Evolutionary conservation across 2,329 filamentous ascomycete species (phyloP).

Genomic region (Neonectria neomacrospora): DNA sequence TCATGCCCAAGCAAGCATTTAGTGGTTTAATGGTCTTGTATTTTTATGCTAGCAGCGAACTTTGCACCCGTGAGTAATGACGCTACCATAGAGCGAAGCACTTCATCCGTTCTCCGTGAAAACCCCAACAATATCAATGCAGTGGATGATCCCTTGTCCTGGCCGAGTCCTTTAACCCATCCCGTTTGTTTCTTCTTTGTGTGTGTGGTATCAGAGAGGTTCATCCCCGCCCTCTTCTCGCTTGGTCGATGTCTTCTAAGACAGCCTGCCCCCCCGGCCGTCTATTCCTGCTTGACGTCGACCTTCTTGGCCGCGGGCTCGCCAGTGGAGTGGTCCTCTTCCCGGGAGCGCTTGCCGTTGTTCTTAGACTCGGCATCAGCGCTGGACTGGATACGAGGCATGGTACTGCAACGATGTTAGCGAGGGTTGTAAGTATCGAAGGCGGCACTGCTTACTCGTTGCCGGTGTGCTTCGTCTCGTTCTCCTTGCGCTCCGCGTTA

Average conservation of each 20-base stretch:
- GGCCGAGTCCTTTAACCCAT: constrained; percentile 18
- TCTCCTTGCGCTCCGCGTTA: constrained; percentile 36
- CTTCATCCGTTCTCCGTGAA: constrained; percentile 32
- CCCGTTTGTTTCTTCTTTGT: constrained; percentile 15
- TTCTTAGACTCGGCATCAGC: constrained; percentile 47
- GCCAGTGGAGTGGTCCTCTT: constrained; percentile 58
- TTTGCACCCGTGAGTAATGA: constrained; percentile 32
- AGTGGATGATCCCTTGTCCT: constrained; percentile 28
- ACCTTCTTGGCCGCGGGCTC: constrained; percentile 71
- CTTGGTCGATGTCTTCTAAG: constrained; percentile 8
- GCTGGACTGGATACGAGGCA: constrained; percentile 59
- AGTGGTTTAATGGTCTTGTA: constrained; percentile 20
- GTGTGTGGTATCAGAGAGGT: constrained; percentile 38
- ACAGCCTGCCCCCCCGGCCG: constrained; percentile 10
- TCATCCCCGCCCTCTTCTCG: constrained; percentile 9
- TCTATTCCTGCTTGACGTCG: constrained; percentile 59
- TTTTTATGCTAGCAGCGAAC: constrained; percentile 33
- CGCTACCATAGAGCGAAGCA: constrained; percentile 26
- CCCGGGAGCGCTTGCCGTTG: constrained; percentile 66
- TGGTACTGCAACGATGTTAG: constrained; percentile 37
- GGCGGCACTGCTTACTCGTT: constrained; percentile 40
- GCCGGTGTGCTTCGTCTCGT: constrained; percentile 43
- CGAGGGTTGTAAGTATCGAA: not conserved
- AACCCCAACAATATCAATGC: constrained; percentile 42
- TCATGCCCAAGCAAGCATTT: not conserved